Percentiles rank a stretch among this genome's conserved stretches.
Conservation (phyloP, 768 basidiomycete genomes). For the Leucocoprinus sp. region DNA sequence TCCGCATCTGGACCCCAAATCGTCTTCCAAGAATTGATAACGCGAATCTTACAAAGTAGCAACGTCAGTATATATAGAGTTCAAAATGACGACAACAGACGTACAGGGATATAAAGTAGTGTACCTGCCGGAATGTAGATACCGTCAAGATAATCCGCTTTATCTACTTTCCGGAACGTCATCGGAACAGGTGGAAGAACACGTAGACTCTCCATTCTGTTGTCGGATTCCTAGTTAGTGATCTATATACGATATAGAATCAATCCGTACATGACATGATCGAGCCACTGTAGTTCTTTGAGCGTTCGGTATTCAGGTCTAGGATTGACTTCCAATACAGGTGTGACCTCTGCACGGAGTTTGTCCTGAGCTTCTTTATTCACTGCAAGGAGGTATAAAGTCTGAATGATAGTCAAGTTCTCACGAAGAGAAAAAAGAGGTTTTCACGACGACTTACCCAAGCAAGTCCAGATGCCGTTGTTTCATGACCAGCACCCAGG, state of each 20-base stretch:
- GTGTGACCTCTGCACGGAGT: constrained; percentile 37
- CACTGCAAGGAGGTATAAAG: constrained; percentile 38
- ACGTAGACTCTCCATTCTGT: constrained; percentile 36
- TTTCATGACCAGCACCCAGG: constrained; percentile 31
- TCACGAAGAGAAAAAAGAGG: neutral
- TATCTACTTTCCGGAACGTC: constrained; percentile 28
- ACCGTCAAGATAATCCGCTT: constrained; percentile 35
- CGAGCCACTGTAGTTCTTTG: constrained; percentile 33
- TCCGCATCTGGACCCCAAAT: constrained; percentile 47
- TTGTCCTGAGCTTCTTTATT: constrained; percentile 33
- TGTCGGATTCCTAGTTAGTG: no score
- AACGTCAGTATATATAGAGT: neutral
- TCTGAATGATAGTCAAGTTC: constrained; percentile 18
- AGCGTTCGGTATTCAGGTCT: constrained; percentile 33
- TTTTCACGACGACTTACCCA: constrained; percentile 29
- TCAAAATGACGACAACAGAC: constrained; percentile 10
- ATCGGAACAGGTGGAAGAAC: constrained; percentile 35
- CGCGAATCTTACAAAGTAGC: constrained; percentile 32
- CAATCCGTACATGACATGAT: constrained; percentile 30
- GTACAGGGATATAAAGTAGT: constrained; percentile 31
- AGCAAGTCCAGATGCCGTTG: constrained; percentile 31
- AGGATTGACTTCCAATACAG: constrained; percentile 23
- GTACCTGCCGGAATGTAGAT: constrained; percentile 35
- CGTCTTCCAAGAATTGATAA: constrained; percentile 40
- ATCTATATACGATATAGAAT: no score